Evolutionary conservation across 257 asterid genomes (phyloP).

Genomic region (Solanum gandarillasii): DNA sequence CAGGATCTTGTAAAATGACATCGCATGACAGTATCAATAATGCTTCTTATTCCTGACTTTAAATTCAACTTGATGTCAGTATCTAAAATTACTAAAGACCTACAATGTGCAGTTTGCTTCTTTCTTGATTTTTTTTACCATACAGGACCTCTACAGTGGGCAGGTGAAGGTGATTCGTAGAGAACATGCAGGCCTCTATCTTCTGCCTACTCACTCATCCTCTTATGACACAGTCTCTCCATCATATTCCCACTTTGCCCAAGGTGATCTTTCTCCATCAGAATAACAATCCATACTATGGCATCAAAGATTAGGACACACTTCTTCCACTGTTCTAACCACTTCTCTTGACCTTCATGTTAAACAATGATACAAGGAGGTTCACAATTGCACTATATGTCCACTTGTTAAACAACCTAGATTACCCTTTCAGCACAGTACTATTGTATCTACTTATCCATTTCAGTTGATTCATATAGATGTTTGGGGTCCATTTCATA

Average conservation of each 20-base stretch:
- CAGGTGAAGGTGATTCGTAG: too few relatives aligned
- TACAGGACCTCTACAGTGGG: too few relatives aligned
- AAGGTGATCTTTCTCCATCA: background rate
- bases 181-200: too few relatives aligned
- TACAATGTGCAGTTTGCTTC: background rate
- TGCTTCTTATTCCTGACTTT: background rate
- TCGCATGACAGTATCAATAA: background rate
- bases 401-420: background rate
- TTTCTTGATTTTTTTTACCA: too few relatives aligned
- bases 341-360: background rate
- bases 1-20: background rate
- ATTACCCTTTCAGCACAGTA: background rate
- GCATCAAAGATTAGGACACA: background rate
- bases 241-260: too few relatives aligned
- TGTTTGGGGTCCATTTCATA: background rate
- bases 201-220: too few relatives aligned
- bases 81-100: background rate
- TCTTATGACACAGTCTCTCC: too few relatives aligned
- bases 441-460: background rate
- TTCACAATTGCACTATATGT: background rate
- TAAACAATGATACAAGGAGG: background rate
- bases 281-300: too few relatives aligned
- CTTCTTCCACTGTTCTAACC: background rate
- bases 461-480: background rate
- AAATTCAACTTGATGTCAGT: background rate